phyloP scores from a whole-genome alignment of 2,329 filamentous ascomycete genomes.

The Xylaria hypoxylon region DNA sequence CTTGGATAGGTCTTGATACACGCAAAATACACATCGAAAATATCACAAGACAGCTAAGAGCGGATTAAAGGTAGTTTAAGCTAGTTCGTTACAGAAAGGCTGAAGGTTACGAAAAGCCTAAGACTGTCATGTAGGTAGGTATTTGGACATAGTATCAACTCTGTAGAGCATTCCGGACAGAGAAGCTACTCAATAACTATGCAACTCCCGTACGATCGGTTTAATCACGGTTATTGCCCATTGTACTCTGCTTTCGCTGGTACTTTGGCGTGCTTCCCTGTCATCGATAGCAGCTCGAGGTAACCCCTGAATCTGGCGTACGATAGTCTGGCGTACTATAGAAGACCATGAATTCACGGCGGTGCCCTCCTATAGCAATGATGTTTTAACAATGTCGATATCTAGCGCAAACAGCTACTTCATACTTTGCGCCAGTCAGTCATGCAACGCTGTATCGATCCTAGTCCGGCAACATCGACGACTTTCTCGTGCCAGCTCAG shows the following conservation, averaged over 20 bases:
- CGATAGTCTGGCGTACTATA: slow-evolving; percentile 5
- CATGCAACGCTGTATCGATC: slow-evolving; percentile 94
- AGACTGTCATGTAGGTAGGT: background rate
- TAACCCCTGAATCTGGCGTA: background rate
- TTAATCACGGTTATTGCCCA: background rate
- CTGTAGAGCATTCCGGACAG: background rate
- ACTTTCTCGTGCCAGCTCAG: slow-evolving; percentile 99
- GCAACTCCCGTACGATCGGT: background rate
- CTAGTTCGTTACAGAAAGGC: background rate
- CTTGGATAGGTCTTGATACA: background rate
- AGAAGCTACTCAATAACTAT: background rate
- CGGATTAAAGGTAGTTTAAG: background rate
- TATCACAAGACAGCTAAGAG: background rate
- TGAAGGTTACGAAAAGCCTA: background rate
- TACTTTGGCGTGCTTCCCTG: background rate
- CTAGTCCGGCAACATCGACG: slow-evolving; percentile 90
- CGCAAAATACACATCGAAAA: background rate
- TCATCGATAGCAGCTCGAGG: background rate
- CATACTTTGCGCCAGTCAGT: slow-evolving; percentile 92
- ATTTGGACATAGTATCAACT: background rate
- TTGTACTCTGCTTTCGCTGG: background rate
- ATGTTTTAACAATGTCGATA: slow-evolving; percentile 19
- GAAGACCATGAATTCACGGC: slow-evolving; percentile 7
- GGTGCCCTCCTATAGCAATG: background rate
- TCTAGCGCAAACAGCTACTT: slow-evolving; percentile 8